These are phyloP conservation scores for Fulvia fulva DNA, from an alignment of 2,329 filamentous ascomycete species.

Conservation along the genomic window DNA sequence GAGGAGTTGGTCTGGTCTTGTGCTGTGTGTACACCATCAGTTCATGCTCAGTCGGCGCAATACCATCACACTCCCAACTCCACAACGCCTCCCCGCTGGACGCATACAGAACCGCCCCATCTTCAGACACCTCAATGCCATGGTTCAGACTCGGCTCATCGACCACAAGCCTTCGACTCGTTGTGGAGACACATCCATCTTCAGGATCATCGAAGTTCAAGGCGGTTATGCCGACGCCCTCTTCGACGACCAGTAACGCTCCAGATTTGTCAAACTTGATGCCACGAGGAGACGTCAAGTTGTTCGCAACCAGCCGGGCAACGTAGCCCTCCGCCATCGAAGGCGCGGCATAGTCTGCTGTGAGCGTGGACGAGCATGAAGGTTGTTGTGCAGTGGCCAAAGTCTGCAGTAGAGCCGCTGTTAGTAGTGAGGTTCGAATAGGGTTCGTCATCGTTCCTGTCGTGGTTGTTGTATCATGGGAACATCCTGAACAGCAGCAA, in stretches of 20 bases:
- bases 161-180: conserved; percentile 25
- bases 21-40: conserved; percentile 19
- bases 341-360: conserved; percentile 37
- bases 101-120: conserved; percentile 50
- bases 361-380: conserved; percentile 36
- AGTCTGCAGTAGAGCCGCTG: not conserved
- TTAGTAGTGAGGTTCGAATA: not conserved
- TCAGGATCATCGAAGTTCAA: conserved; percentile 24
- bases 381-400: conserved; percentile 9
- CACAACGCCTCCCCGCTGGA: conserved; percentile 59
- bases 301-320: conserved; percentile 45
- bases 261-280: conserved; percentile 47
- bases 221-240: conserved; percentile 27
- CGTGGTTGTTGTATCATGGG: not conserved
- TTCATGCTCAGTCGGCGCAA: too few relatives aligned
- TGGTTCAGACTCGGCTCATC: conserved; percentile 44
- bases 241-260: conserved; percentile 48
- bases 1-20: conserved; percentile 41
- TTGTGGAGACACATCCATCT: conserved; percentile 24
- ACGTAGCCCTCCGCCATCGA: conserved; percentile 42
- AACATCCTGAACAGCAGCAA: not conserved
- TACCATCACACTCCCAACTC: conserved; percentile 58
- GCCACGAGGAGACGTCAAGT: conserved; percentile 43
- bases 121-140: conserved; percentile 46
- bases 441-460: not conserved